Percentiles rank a stretch among this genome's conserved stretches.
Conservation (phyloP, 805 yeast genomes). For the Spathaspora girioi region DNA sequence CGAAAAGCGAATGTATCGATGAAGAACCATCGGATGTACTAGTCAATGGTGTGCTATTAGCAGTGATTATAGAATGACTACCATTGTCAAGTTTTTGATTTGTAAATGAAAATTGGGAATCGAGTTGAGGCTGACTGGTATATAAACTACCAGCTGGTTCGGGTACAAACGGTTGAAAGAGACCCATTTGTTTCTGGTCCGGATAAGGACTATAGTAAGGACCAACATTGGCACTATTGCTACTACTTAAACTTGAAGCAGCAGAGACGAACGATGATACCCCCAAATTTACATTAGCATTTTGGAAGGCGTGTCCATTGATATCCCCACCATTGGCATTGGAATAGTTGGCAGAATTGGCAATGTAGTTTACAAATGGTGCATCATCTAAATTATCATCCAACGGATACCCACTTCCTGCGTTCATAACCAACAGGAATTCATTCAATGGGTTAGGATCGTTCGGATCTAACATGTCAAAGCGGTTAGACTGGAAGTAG, state of each 20-base stretch:
- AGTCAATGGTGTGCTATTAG: background rate
- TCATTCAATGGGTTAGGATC: slow-evolving; percentile 12
- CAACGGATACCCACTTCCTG: background rate
- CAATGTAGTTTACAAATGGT: background rate
- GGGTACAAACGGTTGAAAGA: background rate
- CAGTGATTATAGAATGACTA: slow-evolving; percentile 2
- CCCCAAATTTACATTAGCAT: slow-evolving; percentile 4
- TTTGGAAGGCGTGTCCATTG: background rate
- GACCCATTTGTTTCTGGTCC: slow-evolving; percentile 3
- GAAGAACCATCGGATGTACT: slow-evolving; percentile 1
- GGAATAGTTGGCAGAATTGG: background rate
- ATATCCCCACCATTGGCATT: background rate
- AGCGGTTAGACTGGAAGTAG: slow-evolving; percentile 8
- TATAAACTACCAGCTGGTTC: background rate
- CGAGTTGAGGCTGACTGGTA: background rate
- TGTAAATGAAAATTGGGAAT: background rate
- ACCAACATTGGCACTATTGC: slow-evolving; percentile 4
- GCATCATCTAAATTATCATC: slow-evolving; percentile 1
- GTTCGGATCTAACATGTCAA: slow-evolving; percentile 17
- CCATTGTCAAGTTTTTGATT: background rate
- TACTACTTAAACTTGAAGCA: background rate
- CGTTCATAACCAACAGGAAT: slow-evolving; percentile 7
- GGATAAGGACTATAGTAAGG: slow-evolving; percentile 4
- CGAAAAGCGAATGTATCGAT: slow-evolving; percentile 8
- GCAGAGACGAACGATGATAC: background rate